These are phyloP conservation scores for Paramecium tetraurelia DNA, from an alignment of 73 alveolate genomes.

Conservation along the genomic window DNA sequence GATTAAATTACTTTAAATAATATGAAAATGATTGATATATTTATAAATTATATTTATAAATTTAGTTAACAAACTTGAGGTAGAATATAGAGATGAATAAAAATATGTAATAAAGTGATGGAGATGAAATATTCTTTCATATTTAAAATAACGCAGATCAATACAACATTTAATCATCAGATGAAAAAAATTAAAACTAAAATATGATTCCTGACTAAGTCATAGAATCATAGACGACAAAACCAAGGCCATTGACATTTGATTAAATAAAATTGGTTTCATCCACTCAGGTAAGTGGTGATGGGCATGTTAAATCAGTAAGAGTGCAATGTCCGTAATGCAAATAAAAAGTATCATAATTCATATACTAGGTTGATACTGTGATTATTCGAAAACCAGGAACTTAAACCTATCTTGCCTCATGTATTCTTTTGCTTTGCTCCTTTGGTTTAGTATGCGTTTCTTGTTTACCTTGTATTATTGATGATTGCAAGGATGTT, in stretches of 20 bases:
- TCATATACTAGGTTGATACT: slow-evolving; percentile 6
- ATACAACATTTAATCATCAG: background rate
- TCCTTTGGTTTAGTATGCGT: slow-evolving; percentile 40
- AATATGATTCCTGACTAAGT: background rate
- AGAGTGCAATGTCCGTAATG: background rate
- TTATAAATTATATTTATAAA: background rate
- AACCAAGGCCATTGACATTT: background rate
- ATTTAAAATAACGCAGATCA: background rate
- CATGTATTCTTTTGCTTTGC: slow-evolving; percentile 27
- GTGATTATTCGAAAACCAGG: background rate
- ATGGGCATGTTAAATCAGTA: slow-evolving; percentile 16
- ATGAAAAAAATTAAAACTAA: background rate
- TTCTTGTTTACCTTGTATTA: slow-evolving; percentile 27
- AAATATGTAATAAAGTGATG: background rate
- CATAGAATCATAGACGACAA: background rate
- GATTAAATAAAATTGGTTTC: background rate
- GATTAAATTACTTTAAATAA: background rate
- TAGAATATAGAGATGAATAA: background rate
- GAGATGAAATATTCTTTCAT: background rate
- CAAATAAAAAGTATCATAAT: background rate
- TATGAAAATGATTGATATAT: background rate
- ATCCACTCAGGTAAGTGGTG: background rate
- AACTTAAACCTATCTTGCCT: slow-evolving; percentile 14
- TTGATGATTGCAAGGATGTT: slow-evolving; percentile 49
- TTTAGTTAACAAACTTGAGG: background rate